phyloP scores from a whole-genome alignment of 176 grass and related monocot genomes.

The Triticum urartu region DNA sequence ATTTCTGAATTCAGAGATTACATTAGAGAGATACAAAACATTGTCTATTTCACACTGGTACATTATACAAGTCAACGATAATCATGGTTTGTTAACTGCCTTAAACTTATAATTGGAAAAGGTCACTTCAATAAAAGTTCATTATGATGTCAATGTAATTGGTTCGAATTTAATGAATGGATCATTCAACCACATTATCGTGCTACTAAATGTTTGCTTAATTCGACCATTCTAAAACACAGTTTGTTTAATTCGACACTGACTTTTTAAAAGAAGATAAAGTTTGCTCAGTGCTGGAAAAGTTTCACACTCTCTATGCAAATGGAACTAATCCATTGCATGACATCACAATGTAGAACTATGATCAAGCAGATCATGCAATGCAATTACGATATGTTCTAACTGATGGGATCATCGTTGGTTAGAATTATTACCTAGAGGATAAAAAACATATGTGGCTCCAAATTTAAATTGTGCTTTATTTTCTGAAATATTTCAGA shows the following conservation, averaged over 20 bases:
- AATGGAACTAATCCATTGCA: not conserved
- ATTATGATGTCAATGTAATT: not conserved
- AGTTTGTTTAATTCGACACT: not conserved
- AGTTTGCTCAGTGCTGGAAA: not conserved
- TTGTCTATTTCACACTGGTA: conserved; percentile 11
- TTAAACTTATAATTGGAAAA: not conserved
- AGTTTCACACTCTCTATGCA: not conserved
- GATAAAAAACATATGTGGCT: not conserved
- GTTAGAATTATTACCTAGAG: not conserved
- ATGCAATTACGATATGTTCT: not conserved
- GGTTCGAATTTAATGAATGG: not conserved
- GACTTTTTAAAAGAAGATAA: not conserved
- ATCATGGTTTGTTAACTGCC: not conserved
- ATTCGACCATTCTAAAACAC: not conserved
- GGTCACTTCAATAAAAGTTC: not conserved
- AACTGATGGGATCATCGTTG: not conserved
- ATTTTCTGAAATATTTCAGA: not conserved
- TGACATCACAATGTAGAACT: not conserved
- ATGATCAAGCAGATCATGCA: not conserved
- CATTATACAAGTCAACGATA: not conserved
- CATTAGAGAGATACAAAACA: not conserved
- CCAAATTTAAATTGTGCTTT: not conserved
- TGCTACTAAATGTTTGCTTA: not conserved
- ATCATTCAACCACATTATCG: not conserved
- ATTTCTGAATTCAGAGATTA: conserved; percentile 24